Evolutionary conservation across 257 asterid genomes (phyloP).

Genomic region (Ajuga chamaepitys): DNA sequence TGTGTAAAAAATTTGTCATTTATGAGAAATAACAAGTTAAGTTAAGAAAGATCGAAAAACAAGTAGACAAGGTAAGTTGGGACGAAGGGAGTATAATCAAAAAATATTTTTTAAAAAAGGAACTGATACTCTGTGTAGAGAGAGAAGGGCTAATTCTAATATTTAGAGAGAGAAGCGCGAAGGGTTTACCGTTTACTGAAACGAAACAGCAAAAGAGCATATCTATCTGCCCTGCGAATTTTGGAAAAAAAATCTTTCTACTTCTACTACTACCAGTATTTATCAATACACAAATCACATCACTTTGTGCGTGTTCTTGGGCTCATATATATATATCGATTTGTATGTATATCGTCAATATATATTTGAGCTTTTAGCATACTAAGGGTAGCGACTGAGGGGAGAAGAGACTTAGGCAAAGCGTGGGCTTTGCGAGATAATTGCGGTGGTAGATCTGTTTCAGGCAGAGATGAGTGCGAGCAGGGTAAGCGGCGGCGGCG

Average conservation of each 20-base stretch:
- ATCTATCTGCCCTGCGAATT: slow-evolving; percentile 18
- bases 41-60: too few species aligned
- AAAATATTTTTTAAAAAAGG: too few species aligned
- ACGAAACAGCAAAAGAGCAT: slow-evolving; percentile 9
- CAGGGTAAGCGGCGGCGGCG: slow-evolving; percentile 41
- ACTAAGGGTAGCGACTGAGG: slow-evolving; percentile 12
- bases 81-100: too few species aligned
- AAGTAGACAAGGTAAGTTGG: too few species aligned
- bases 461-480: slow-evolving; percentile 37
- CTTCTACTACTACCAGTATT: background rate
- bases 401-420: slow-evolving; percentile 16
- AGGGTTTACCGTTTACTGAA: slow-evolving; percentile 29
- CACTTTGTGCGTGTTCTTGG: slow-evolving; percentile 8
- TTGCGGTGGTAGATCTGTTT: slow-evolving; percentile 32
- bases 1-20: too few species aligned
- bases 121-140: slow-evolving; percentile 5
- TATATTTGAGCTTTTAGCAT: background rate
- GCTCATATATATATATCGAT: background rate
- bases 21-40: too few species aligned
- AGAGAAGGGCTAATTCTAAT: slow-evolving; percentile 5
- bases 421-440: slow-evolving; percentile 21
- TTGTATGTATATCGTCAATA: background rate
- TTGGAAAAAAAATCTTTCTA: background rate
- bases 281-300: background rate
- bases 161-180: background rate